These are phyloP conservation scores for Vachellia pachyceras DNA, from an alignment of 306 rosid species.

Conservation along the genomic window DNA sequence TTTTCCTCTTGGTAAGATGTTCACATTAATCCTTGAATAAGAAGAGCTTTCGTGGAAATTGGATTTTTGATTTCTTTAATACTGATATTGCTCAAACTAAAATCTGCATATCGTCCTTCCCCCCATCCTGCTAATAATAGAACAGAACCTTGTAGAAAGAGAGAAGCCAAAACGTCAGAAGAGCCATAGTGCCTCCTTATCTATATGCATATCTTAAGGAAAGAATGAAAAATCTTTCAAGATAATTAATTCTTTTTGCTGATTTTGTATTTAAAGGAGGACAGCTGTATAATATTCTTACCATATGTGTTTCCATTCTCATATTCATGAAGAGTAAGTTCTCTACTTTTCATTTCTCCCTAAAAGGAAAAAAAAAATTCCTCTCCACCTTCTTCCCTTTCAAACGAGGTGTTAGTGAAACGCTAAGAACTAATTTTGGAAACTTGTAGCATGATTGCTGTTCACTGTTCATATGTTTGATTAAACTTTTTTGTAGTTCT, in stretches of 20 bases:
- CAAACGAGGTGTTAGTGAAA: background rate
- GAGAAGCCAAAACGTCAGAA: background rate
- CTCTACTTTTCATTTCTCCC: background rate
- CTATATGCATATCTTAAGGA: background rate
- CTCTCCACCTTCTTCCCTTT: background rate
- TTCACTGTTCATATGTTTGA: background rate
- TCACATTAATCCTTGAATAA: conserved; percentile 5
- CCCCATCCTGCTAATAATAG: background rate
- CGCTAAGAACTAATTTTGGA: background rate
- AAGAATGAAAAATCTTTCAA: background rate
- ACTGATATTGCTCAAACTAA: background rate
- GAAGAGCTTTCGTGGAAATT: background rate
- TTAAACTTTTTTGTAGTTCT: conserved; percentile 8
- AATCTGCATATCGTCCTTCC: background rate
- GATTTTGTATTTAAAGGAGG: background rate
- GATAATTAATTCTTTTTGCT: background rate
- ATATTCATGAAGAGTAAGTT: background rate
- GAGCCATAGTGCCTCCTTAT: background rate
- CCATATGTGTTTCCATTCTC: background rate
- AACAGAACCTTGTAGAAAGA: background rate
- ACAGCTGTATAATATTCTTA: background rate
- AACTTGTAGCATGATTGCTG: background rate
- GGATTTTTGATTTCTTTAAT: background rate
- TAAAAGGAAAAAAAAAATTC: background rate
- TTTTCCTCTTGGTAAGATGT: conserved; percentile 80